Evolutionary conservation across 1,284 basidiomycete species (phyloP).

Genomic region (Retiboletus fuscus): DNA sequence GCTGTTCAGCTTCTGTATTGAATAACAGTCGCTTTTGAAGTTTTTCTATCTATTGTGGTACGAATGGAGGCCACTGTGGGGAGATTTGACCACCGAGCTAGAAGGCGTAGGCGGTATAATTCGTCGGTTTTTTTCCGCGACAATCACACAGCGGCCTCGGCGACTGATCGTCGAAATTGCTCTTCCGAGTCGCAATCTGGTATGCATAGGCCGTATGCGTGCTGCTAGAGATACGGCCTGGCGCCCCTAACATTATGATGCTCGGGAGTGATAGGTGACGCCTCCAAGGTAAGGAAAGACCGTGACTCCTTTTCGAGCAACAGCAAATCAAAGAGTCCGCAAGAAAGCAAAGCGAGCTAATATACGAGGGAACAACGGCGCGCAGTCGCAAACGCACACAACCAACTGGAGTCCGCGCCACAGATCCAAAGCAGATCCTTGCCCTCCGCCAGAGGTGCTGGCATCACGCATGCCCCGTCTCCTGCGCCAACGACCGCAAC

Average conservation of each 20-base stretch:
- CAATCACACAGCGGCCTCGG: neutral
- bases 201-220: neutral
- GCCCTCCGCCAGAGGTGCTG: neutral
- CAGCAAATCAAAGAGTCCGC: neutral
- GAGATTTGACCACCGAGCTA: neutral
- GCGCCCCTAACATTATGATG: neutral
- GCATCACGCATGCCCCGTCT: slow-evolving; percentile 10
- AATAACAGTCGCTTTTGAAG: neutral
- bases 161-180: neutral
- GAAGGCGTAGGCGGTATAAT: too few species aligned
- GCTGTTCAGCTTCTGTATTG: neutral
- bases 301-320: neutral
- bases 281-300: too few species aligned
- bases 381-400: neutral
- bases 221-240: neutral
- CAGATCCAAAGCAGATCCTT: slow-evolving; percentile 8
- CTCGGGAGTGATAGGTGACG: too few species aligned
- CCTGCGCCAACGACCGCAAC: slow-evolving; percentile 56
- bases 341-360: too few species aligned
- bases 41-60: neutral
- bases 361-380: neutral
- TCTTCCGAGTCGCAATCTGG: neutral
- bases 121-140: too few species aligned
- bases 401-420: neutral
- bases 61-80: neutral